Percentiles rank a stretch among this genome's conserved stretches.
phyloP scores from a whole-genome alignment of 1,284 basidiomycete species.

The Kwoniella shivajii region DNA sequence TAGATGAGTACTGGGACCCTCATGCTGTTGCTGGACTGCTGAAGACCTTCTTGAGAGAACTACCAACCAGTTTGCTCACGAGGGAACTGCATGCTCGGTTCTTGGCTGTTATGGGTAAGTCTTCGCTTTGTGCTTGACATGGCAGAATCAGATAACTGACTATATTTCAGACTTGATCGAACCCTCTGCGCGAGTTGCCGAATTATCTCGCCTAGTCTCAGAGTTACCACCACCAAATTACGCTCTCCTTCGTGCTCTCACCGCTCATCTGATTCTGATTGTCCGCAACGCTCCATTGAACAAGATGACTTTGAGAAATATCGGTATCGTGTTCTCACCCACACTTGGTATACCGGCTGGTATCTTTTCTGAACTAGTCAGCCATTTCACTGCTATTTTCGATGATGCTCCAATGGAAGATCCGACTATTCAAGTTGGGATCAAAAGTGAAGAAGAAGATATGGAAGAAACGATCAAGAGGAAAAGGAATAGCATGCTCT shows the following conservation, averaged over 20 bases:
- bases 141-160: neutral
- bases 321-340: constrained; percentile 96
- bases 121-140: constrained; percentile 1
- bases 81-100: constrained; percentile 84
- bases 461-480: constrained; percentile 44
- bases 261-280: constrained; percentile 93
- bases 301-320: constrained; percentile 99
- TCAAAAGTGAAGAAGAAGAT: constrained; percentile 34
- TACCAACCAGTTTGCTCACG: constrained; percentile 89
- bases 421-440: constrained; percentile 33
- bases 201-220: constrained; percentile 82
- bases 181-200: constrained; percentile 80
- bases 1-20: constrained; percentile 90
- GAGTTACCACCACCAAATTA: constrained; percentile 90
- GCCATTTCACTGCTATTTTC: constrained; percentile 86
- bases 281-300: constrained; percentile 86
- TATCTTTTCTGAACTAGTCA: constrained; percentile 88
- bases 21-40: constrained; percentile 91
- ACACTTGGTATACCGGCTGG: constrained; percentile 93
- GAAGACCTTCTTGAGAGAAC: constrained; percentile 85
- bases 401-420: constrained; percentile 58
- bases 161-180: constrained; percentile 76
- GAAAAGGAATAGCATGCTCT: constrained; percentile 52
- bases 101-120: constrained; percentile 84
- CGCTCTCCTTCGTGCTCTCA: constrained; percentile 85